These are phyloP conservation scores for Peronospora farinosa DNA, from an alignment of 352 stramenopile species.

Conservation along the genomic window DNA sequence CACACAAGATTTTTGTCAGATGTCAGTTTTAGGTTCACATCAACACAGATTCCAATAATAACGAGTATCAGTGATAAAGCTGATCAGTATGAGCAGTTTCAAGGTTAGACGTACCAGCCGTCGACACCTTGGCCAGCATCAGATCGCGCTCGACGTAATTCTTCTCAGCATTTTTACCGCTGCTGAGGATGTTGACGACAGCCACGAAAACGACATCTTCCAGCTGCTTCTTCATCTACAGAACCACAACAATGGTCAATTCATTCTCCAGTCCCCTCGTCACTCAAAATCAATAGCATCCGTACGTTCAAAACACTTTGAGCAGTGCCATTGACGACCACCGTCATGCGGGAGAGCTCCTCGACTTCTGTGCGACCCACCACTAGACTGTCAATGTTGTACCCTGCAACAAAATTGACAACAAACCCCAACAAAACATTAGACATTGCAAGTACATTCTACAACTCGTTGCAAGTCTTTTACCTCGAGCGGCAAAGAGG, in stretches of 20 bases:
- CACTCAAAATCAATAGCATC: not conserved
- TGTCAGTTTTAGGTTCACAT: not conserved
- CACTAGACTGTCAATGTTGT: constrained; percentile 87
- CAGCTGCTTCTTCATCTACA: constrained; percentile 83
- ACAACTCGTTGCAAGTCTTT: not conserved
- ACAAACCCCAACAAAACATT: constrained; percentile 5
- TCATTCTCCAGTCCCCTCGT: not conserved
- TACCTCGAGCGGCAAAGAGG: constrained; percentile 71
- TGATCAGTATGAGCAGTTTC: not conserved
- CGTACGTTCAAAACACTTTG: constrained; percentile 72
- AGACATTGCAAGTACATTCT: not conserved
- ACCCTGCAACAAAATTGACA: constrained; percentile 34
- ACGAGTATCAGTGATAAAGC: not conserved
- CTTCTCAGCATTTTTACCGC: constrained; percentile 50
- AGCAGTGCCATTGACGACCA: constrained; percentile 77
- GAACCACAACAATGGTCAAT: constrained; percentile 8
- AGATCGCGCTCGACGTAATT: constrained; percentile 85
- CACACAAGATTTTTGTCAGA: constrained; percentile 11
- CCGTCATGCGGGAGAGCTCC: constrained; percentile 82
- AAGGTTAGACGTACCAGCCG: constrained; percentile 39
- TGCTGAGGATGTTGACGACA: constrained; percentile 82
- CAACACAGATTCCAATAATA: no score
- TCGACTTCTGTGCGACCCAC: constrained; percentile 80
- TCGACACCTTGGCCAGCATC: constrained; percentile 85
- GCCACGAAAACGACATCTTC: constrained; percentile 84